These are phyloP conservation scores for Lasiodiplodia gonubiensis DNA, from an alignment of 2,329 filamentous ascomycete species.

Conservation along the genomic window DNA sequence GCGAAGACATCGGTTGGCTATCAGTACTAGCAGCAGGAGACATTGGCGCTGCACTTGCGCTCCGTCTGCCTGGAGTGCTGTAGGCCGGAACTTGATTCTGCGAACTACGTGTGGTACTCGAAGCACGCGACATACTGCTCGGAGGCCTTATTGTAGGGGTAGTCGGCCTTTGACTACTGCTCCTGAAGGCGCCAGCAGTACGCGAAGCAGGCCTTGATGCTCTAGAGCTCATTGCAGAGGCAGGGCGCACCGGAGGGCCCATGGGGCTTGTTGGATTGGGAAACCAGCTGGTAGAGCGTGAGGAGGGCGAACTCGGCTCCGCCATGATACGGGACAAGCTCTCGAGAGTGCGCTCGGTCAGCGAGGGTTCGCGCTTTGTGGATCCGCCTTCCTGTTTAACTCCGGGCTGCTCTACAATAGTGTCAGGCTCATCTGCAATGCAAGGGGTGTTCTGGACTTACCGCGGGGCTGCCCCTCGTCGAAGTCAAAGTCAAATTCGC, in stretches of 20 bases:
- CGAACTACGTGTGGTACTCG: slow-evolving; percentile 41
- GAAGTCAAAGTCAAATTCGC: slow-evolving; percentile 21
- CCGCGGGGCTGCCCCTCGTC: slow-evolving; percentile 16
- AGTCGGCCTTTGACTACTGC: slow-evolving; percentile 28
- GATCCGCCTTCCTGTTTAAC: slow-evolving; percentile 30
- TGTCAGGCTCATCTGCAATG: slow-evolving; percentile 29
- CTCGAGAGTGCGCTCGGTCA: slow-evolving; percentile 85
- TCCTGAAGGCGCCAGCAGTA: slow-evolving; percentile 18
- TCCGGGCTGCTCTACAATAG: slow-evolving; percentile 31
- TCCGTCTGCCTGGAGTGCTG: slow-evolving; percentile 45
- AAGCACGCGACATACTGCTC: slow-evolving; percentile 30
- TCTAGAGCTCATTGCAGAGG: slow-evolving; percentile 57
- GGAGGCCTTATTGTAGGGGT: slow-evolving; percentile 21
- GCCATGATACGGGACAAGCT: slow-evolving; percentile 63
- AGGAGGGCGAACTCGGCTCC: slow-evolving; percentile 16
- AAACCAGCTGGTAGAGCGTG: slow-evolving; percentile 72
- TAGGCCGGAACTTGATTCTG: slow-evolving; percentile 35
- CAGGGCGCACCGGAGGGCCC: slow-evolving; percentile 66
- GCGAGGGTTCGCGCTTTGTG: slow-evolving; percentile 59
- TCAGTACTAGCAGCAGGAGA: slow-evolving; percentile 29
- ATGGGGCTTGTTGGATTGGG: slow-evolving; percentile 59
- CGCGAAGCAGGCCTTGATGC: slow-evolving; percentile 18
- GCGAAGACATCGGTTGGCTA: slow-evolving; percentile 16
- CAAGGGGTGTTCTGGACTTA: slow-evolving; percentile 29
- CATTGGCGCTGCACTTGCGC: slow-evolving; percentile 40